These are phyloP conservation scores for Chaetomium sp. DNA, from an alignment of 2,329 filamentous ascomycete species.

Conservation along the genomic window DNA sequence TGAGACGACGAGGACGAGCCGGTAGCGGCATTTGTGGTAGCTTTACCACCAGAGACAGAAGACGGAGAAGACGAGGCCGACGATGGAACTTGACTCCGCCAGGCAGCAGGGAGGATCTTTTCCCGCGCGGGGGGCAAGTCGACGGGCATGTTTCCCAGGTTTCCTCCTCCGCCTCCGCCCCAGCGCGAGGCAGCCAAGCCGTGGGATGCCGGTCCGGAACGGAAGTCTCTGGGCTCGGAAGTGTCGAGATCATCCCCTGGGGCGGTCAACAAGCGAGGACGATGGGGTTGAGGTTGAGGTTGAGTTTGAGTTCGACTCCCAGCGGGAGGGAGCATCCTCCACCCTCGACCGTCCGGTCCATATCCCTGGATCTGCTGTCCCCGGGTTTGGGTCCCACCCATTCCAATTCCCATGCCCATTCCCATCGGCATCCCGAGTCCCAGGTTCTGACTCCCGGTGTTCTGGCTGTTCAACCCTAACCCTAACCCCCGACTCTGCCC, in stretches of 20 bases:
- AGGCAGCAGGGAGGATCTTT: not conserved
- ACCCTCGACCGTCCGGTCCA: too few species aligned
- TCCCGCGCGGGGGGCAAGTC: not conserved
- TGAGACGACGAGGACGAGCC: too few species aligned
- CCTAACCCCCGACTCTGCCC: not conserved
- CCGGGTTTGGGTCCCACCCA: too few species aligned
- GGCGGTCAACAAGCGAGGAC: not conserved
- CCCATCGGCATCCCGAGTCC: not conserved
- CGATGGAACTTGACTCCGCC: not conserved
- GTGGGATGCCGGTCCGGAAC: not conserved
- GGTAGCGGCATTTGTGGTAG: too few species aligned
- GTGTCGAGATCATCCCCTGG: not conserved
- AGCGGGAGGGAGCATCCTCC: too few species aligned
- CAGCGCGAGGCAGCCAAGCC: slow-evolving; percentile 5
- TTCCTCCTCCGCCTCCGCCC: not conserved
- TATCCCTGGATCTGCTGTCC: too few species aligned
- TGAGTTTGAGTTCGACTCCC: too few species aligned
- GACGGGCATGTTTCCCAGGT: too few species aligned
- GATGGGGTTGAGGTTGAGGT: too few species aligned
- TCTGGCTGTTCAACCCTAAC: not conserved
- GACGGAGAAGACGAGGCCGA: too few species aligned
- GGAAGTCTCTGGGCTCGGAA: not conserved
- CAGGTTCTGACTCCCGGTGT: not conserved
- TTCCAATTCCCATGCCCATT: not conserved
- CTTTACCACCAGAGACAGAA: too few species aligned